Percentiles rank a stretch among this genome's conserved stretches.
Conservation (phyloP, 2,329 filamentous ascomycete species). For the Diaporthe citri region DNA sequence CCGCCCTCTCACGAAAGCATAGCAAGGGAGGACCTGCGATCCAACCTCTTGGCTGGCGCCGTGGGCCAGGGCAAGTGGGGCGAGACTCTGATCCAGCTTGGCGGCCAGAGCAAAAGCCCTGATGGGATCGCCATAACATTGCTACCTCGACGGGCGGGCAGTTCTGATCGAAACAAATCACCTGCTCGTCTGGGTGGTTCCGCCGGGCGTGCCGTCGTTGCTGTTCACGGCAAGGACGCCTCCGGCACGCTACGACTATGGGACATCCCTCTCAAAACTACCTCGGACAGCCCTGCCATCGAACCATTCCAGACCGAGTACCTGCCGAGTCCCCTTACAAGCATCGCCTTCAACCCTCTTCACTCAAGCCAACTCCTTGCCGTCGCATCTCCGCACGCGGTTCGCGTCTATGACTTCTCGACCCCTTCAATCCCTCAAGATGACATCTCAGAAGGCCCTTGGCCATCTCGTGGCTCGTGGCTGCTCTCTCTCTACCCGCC, state of each 20-base stretch:
- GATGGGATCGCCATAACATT: constrained; percentile 69
- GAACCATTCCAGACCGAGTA: constrained; percentile 73
- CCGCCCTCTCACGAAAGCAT: constrained; percentile 73
- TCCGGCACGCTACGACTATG: constrained; percentile 70
- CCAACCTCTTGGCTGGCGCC: constrained; percentile 63
- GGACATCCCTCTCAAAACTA: constrained; percentile 64
- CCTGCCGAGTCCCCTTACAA: constrained; percentile 65
- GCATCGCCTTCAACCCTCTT: constrained; percentile 68
- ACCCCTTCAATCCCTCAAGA: constrained; percentile 65
- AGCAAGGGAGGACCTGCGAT: constrained; percentile 64
- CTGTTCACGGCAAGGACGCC: constrained; percentile 70
- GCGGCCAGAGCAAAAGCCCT: constrained; percentile 65
- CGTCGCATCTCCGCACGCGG: constrained; percentile 66
- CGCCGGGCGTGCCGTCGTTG: constrained; percentile 64
- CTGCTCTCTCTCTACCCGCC: constrained; percentile 72
- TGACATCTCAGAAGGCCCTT: constrained; percentile 62
- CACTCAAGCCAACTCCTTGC: constrained; percentile 70
- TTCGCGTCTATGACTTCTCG: constrained; percentile 73
- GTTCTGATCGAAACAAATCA: constrained; percentile 50
- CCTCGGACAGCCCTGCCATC: constrained; percentile 50
- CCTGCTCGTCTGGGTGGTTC: constrained; percentile 47
- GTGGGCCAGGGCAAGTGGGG: constrained; percentile 74
- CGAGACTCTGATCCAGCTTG: constrained; percentile 67
- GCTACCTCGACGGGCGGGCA: constrained; percentile 44
- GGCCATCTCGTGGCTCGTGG: constrained; percentile 73